Evolutionary conservation across 148 eudicot genomes (phyloP).

Genomic region (Arctostaphylos glauca): DNA sequence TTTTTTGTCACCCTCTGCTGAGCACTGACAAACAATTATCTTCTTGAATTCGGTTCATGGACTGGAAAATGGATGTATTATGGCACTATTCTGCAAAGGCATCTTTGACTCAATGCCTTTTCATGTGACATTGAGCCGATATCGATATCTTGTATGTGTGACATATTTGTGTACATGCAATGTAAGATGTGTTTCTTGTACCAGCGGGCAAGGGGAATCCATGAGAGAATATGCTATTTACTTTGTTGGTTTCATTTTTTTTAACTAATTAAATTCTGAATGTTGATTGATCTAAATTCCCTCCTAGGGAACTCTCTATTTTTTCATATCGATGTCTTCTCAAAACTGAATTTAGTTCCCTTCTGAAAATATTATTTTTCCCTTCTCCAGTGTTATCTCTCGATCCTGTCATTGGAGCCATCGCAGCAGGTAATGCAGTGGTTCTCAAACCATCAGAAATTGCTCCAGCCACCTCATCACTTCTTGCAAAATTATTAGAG

Average conservation of each 20-base stretch:
- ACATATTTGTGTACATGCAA: background rate
- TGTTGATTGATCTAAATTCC: background rate
- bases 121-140: background rate
- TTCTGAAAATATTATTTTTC: background rate
- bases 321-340: background rate
- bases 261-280: background rate
- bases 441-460: constrained; percentile 90
- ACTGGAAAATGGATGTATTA: background rate
- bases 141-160: background rate
- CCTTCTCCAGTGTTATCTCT: constrained; percentile 57
- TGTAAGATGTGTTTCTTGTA: background rate
- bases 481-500: constrained; percentile 53
- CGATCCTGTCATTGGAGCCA: constrained; percentile 89
- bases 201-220: background rate
- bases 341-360: background rate
- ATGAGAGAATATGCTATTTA: background rate
- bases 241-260: background rate
- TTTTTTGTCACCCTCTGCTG: background rate
- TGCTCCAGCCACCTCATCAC: constrained; percentile 71
- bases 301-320: background rate
- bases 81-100: background rate
- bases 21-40: background rate
- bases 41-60: background rate
- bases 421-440: constrained; percentile 89
- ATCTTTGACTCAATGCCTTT: background rate